A percentile compares a stretch with the other conserved stretches of the same genome.
Conservation (phyloP, 176 grass and related monocot genomes). For the Oryza longistaminata region DNA sequence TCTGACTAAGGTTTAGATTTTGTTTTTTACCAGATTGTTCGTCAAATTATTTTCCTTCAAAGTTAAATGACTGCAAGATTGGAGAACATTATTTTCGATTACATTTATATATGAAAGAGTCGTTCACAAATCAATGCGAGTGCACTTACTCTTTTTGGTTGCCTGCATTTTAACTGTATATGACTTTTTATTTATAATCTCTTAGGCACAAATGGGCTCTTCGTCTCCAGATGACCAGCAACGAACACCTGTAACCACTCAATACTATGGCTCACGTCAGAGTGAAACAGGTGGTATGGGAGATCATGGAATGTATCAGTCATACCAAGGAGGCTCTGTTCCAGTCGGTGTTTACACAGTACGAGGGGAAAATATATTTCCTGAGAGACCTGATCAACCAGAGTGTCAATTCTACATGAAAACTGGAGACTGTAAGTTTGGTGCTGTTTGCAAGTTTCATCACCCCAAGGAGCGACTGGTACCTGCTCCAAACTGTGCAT, state of each 20-base stretch:
- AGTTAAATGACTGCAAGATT: too few species aligned
- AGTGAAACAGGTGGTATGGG: slow-evolving; percentile 51
- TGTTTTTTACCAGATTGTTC: too few species aligned
- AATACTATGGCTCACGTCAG: slow-evolving; percentile 59
- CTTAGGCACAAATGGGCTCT: slow-evolving; percentile 65
- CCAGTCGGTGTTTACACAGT: slow-evolving; percentile 65
- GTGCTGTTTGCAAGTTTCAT: slow-evolving; percentile 91
- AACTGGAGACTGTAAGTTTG: slow-evolving; percentile 94
- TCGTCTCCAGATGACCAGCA: slow-evolving; percentile 62
- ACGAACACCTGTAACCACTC: slow-evolving; percentile 37
- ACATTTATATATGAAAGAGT: too few species aligned
- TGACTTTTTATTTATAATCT: not conserved
- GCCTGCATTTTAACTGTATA: not conserved
- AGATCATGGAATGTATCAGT: slow-evolving; percentile 62
- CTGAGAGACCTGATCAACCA: slow-evolving; percentile 89
- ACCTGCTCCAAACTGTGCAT: slow-evolving; percentile 71
- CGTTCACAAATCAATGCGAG: not conserved
- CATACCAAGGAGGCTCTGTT: slow-evolving; percentile 70
- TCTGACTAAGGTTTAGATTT: too few species aligned
- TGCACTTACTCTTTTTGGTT: not conserved
- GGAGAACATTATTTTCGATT: too few species aligned
- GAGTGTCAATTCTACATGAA: slow-evolving; percentile 97
- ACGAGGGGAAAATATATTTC: slow-evolving; percentile 79
- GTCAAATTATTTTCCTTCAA: too few species aligned
- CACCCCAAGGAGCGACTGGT: slow-evolving; percentile 79